A percentile compares a stretch with the other conserved stretches of the same genome.
These are phyloP conservation scores for Sarcodon aspratus DNA, from an alignment of 768 basidiomycete species.

Conservation along the genomic window DNA sequence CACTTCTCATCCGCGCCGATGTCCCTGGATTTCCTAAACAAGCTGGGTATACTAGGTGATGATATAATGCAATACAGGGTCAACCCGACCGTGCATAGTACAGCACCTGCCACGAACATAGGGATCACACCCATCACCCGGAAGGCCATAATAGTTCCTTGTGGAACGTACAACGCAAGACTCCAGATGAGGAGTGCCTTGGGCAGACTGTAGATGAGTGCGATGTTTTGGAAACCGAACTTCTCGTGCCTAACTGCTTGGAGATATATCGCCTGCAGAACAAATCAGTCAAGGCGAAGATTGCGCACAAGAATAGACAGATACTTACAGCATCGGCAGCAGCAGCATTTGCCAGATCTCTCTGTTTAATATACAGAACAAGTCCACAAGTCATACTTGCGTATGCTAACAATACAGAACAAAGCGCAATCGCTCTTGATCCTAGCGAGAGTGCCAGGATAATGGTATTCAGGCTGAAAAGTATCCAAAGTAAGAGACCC, in stretches of 20 bases:
- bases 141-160: slow-evolving; percentile 12
- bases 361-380: slow-evolving; percentile 6
- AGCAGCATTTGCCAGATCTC: neutral
- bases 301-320: neutral
- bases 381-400: slow-evolving; percentile 6
- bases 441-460: slow-evolving; percentile 3
- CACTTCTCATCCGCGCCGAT: too few species aligned
- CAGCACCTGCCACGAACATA: too few species aligned
- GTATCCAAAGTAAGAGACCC: neutral
- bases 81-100: too few species aligned
- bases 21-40: too few species aligned
- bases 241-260: slow-evolving; percentile 23
- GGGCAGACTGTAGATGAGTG: slow-evolving; percentile 43
- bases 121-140: too few species aligned
- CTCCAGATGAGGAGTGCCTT: slow-evolving; percentile 42
- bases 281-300: slow-evolving; percentile 7
- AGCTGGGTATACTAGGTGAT: too few species aligned
- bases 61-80: too few species aligned
- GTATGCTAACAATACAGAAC: slow-evolving; percentile 9
- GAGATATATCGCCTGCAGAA: slow-evolving; percentile 22
- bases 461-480: slow-evolving; percentile 6
- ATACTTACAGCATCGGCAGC: slow-evolving; percentile 10
- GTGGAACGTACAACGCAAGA: slow-evolving; percentile 15
- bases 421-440: slow-evolving; percentile 1
- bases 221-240: slow-evolving; percentile 35